Evolutionary conservation across 2,329 filamentous ascomycete species (phyloP).

Genomic region (Rutstroemia sydowiana): DNA sequence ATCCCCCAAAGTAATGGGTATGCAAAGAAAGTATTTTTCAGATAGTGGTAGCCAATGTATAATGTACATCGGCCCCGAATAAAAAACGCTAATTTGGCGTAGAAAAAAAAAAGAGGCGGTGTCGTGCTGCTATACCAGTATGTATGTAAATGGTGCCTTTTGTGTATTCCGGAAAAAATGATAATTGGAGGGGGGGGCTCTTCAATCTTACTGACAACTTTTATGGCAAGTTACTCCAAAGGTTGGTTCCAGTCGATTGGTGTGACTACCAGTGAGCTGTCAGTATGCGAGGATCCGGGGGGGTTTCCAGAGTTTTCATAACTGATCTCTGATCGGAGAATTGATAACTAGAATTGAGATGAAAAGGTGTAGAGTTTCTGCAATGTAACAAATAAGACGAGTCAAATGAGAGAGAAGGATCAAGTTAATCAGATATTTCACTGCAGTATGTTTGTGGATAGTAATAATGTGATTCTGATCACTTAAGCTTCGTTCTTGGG

Average conservation of each 20-base stretch:
- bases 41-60: background rate
- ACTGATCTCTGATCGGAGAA: conserved; percentile 2
- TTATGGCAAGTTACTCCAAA: background rate
- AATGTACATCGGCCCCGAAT: background rate
- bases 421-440: background rate
- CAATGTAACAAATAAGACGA: background rate
- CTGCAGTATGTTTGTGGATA: background rate
- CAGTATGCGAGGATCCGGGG: conserved; percentile 5
- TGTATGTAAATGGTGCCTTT: background rate
- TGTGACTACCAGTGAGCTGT: conserved; percentile 8
- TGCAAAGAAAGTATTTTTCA: background rate
- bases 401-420: background rate
- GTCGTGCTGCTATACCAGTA: conserved; percentile 9
- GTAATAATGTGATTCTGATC: conserved; percentile 4
- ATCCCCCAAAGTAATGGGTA: background rate
- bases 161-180: background rate
- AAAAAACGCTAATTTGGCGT: background rate
- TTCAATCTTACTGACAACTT: background rate
- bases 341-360: conserved; percentile 8
- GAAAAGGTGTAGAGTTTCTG: background rate
- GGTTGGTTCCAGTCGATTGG: background rate
- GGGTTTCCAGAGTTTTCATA: background rate
- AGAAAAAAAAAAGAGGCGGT: conserved; percentile 1
- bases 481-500: background rate
- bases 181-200: background rate